These are phyloP conservation scores for Penicillium ochrochloron DNA, from an alignment of 495 filamentous ascomycete genomes.

Conservation along the genomic window DNA sequence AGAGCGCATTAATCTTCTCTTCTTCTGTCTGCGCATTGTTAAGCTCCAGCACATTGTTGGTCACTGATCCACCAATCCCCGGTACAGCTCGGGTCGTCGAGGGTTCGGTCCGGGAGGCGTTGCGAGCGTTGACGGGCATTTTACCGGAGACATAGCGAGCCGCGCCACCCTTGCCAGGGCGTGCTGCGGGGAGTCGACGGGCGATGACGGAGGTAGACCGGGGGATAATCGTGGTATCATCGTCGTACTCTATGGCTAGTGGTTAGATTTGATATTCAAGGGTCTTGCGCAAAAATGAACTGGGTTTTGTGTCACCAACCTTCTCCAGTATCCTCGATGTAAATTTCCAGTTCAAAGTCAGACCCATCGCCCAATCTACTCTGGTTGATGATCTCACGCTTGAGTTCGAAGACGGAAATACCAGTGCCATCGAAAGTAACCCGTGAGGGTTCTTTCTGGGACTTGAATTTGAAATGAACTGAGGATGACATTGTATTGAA, in stretches of 20 bases:
- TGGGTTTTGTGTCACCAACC: slow-evolving; percentile 55
- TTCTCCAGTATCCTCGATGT: slow-evolving; percentile 87
- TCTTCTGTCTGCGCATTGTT: slow-evolving; percentile 82
- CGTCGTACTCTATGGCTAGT: slow-evolving; percentile 77
- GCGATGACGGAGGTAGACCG: slow-evolving; percentile 93
- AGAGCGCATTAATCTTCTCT: slow-evolving; percentile 87
- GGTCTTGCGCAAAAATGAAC: slow-evolving; percentile 6
- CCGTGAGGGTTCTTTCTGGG: slow-evolving; percentile 90
- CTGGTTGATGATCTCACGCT: slow-evolving; percentile 94
- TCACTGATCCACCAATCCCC: slow-evolving; percentile 46
- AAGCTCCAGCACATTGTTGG: slow-evolving; percentile 62
- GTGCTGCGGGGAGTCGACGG: slow-evolving; percentile 78
- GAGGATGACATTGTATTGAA: slow-evolving; percentile 86
- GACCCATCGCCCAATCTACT: slow-evolving; percentile 94
- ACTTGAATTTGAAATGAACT: slow-evolving; percentile 99
- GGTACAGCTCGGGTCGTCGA: slow-evolving; percentile 53
- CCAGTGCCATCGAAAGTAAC: slow-evolving; percentile 98
- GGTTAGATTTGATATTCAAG: slow-evolving; percentile 16
- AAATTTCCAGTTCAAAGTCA: slow-evolving; percentile 95
- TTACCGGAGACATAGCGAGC: slow-evolving; percentile 96
- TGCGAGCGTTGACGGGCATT: slow-evolving; percentile 90
- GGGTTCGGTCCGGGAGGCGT: slow-evolving; percentile 73
- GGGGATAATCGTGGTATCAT: slow-evolving; percentile 94
- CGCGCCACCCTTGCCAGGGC: slow-evolving; percentile 82
- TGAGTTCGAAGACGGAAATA: slow-evolving; percentile 98